Base-by-base conservation (phyloP, 371 early-diverging fungal species). In the Rhizopus stolonifer region DNA sequence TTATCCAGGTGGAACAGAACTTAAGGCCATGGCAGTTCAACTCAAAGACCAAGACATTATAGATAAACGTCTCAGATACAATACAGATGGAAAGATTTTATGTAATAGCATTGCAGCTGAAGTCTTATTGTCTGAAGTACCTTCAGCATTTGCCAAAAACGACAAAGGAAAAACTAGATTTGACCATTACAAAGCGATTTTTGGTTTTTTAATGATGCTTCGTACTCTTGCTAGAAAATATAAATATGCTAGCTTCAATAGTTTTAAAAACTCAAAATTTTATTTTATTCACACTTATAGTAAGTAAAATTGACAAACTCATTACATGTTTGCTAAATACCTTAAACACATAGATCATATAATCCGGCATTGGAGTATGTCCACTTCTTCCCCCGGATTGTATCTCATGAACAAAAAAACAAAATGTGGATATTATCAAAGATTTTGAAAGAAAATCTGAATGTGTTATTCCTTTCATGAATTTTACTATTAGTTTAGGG, bases 141-240 rank as follows among this genome's bases (percentile, higher is more conserved):
- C 60, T 33, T 53, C 54, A 22, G 46, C 46, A 39, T 60, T 29
- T 49, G 42, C 23, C 22, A 40, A 60, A 31, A 54, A 46, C 21
- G 9, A 36, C 46, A 49, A 60, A 38, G 51, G 7, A 8, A 53
- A 45, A 39, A 49, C 50, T 31, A 31, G 9, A 22, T 60, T 54
- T 54, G 60, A 47, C n/a, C 51, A 60, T 50, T 46, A 60, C 32
- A 60, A 60, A 32, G 60, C 60, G 1, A 54, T 54, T 50, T 50
- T 54, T 40, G 55, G 53, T 22, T 34, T 53, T 6, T 15, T 52
- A 29, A n/a, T 43, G 21, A 59, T 52, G 43, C 42, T 59, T 22
- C 18, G 11, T 13, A 43, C 48, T 14, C 23, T 60, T 46, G 51
- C 51, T 45, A 32, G 42, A 17, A 15, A 31, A 11, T 49, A 23